Conservation (phyloP, 441 rosid genomes). For the Mallotus japonicus region DNA sequence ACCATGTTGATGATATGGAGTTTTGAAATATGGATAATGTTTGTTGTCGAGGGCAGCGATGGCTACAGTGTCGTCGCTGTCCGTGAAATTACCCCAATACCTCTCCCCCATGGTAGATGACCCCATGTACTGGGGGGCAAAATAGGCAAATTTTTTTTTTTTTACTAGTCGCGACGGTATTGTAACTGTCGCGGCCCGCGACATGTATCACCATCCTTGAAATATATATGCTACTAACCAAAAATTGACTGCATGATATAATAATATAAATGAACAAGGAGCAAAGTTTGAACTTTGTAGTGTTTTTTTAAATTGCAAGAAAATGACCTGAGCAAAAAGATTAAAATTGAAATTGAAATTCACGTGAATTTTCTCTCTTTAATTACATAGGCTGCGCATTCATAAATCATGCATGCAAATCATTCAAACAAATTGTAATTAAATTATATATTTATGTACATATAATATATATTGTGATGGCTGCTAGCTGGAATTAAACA, state of each 20-base stretch:
- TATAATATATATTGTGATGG: too few species aligned
- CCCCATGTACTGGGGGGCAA: too few species aligned
- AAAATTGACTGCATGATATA: not conserved
- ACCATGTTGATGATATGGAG: not conserved
- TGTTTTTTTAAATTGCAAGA: not conserved
- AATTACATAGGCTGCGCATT: not conserved
- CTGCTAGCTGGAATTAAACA: too few species aligned
- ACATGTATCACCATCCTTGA: too few species aligned
- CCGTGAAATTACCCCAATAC: too few species aligned
- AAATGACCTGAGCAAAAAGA: not conserved
- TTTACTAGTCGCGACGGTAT: too few species aligned
- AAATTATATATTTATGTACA: too few species aligned
- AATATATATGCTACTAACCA: not conserved
- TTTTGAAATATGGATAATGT: not conserved
- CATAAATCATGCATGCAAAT: conserved; percentile 12
- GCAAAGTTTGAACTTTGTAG: not conserved
- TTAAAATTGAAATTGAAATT: not conserved
- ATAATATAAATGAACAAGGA: not conserved
- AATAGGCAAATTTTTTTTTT: too few species aligned
- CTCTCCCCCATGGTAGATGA: too few species aligned
- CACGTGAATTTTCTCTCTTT: conserved; percentile 10
- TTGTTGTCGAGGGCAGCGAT: too few species aligned
- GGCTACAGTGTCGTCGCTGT: too few species aligned
- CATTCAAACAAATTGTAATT: not conserved
- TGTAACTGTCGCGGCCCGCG: too few species aligned